Conservation (phyloP, 2,329 filamentous ascomycete genomes). For the Pseudonectria foliicola region DNA sequence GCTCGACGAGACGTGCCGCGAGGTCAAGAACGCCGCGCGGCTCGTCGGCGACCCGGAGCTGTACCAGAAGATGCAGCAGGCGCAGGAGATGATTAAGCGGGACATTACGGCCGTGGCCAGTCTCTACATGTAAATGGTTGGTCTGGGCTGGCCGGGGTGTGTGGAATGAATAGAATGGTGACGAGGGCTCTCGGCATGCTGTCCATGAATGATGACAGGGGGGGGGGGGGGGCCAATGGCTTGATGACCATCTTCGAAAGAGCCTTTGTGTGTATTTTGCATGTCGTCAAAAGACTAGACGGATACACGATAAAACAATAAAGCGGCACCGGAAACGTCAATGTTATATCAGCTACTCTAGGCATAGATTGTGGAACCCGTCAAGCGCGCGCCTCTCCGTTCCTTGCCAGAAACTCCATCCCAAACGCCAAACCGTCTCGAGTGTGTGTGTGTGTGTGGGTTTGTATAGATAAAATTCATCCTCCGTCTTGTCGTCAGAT, state of each 20-base stretch:
- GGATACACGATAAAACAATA: not conserved
- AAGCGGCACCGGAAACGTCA: not conserved
- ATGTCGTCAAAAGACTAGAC: too few species aligned
- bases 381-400: not conserved
- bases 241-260: too few species aligned
- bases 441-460: not conserved
- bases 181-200: too few species aligned
- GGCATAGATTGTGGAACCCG: not conserved
- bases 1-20: conserved; percentile 90
- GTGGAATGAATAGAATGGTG: not conserved
- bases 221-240: too few species aligned
- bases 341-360: too few species aligned
- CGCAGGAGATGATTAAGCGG: conserved; percentile 95
- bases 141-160: too few species aligned
- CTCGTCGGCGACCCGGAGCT: conserved; percentile 91
- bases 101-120: conserved; percentile 88
- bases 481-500: not conserved
- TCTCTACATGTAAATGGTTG: conserved; percentile 82
- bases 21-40: conserved; percentile 94
- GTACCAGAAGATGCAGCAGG: conserved; percentile 94
- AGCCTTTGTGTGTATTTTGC: too few species aligned
- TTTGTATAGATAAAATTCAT: not conserved
- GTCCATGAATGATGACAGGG: too few species aligned
- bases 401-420: not conserved
- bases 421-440: not conserved